These are phyloP conservation scores for Cryphonectria nitschkei DNA, from an alignment of 2,329 filamentous ascomycete genomes.

Conservation along the genomic window DNA sequence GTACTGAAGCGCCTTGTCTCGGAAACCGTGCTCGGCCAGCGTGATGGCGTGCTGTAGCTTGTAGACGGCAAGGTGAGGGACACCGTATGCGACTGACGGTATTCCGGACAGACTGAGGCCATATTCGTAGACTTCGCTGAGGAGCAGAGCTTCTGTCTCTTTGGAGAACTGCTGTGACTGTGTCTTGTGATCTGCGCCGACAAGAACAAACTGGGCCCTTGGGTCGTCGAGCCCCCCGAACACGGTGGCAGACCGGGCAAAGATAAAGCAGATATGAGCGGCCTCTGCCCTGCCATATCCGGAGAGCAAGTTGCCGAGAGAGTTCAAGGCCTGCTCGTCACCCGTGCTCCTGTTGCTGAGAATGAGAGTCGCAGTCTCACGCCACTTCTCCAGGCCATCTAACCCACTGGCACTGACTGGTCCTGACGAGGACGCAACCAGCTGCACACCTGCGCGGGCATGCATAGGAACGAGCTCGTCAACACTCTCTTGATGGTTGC, in stretches of 20 bases:
- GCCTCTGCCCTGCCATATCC: slow-evolving; percentile 89
- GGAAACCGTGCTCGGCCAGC: slow-evolving; percentile 81
- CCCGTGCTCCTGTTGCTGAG: slow-evolving; percentile 84
- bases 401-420: slow-evolving; percentile 67
- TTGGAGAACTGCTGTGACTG: slow-evolving; percentile 73
- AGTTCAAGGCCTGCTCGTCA: slow-evolving; percentile 76
- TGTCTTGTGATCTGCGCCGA: slow-evolving; percentile 81
- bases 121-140: slow-evolving; percentile 97
- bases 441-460: slow-evolving; percentile 87
- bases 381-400: slow-evolving; percentile 90
- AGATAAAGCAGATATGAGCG: slow-evolving; percentile 91
- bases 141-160: slow-evolving; percentile 82
- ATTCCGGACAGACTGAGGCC: slow-evolving; percentile 72
- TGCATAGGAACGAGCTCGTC: slow-evolving; percentile 94
- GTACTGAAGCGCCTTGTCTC: slow-evolving; percentile 85
- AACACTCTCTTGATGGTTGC: slow-evolving; percentile 91
- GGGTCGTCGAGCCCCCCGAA: slow-evolving; percentile 86
- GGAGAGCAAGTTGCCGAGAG: slow-evolving; percentile 79
- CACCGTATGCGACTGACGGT: slow-evolving; percentile 56
- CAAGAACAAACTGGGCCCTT: slow-evolving; percentile 75
- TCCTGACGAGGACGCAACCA: slow-evolving; percentile 74
- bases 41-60: slow-evolving; percentile 87
- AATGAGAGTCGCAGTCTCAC: slow-evolving; percentile 83
- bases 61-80: slow-evolving; percentile 86
- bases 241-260: slow-evolving; percentile 71